phyloP scores from a whole-genome alignment of 75 land plant genomes.

The Cryptomeria japonica region DNA sequence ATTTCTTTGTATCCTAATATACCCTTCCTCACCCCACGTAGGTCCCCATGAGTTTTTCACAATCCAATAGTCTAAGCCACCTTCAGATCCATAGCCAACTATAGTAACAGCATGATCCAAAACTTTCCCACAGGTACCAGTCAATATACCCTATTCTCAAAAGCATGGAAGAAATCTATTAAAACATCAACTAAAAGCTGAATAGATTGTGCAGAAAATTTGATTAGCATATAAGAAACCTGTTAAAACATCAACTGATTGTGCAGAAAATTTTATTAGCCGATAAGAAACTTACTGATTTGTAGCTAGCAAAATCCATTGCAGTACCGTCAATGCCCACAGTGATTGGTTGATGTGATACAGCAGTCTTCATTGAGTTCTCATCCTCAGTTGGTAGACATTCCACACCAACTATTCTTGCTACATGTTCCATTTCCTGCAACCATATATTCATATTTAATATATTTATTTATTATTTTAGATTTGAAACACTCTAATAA shows the following conservation, averaged over 20 bases:
- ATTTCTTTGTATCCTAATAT: conserved; percentile 14
- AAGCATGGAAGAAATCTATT: neutral
- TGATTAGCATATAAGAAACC: too few species aligned
- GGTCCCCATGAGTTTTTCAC: conserved; percentile 29
- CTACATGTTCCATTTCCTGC: too few species aligned
- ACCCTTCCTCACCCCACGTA: conserved; percentile 22
- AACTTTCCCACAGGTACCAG: neutral
- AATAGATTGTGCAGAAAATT: too few species aligned
- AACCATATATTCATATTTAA: too few species aligned
- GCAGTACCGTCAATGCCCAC: conserved; percentile 12
- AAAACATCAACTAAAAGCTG: too few species aligned
- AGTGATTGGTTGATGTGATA: conserved; percentile 14
- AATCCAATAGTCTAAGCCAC: conserved; percentile 18
- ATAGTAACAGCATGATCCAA: conserved; percentile 8
- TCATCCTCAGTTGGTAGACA: too few species aligned
- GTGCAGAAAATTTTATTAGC: too few species aligned
- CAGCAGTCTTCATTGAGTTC: neutral
- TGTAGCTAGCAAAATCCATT: neutral
- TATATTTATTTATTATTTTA: too few species aligned
- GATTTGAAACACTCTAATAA: too few species aligned
- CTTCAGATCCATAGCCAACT: conserved; percentile 21
- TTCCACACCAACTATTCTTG: too few species aligned
- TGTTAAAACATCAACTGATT: too few species aligned
- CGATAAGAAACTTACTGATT: neutral
- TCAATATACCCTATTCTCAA: neutral